These are phyloP conservation scores for Rhodamnia argentea DNA, from an alignment of 345 rosid genomes.

Conservation along the genomic window DNA sequence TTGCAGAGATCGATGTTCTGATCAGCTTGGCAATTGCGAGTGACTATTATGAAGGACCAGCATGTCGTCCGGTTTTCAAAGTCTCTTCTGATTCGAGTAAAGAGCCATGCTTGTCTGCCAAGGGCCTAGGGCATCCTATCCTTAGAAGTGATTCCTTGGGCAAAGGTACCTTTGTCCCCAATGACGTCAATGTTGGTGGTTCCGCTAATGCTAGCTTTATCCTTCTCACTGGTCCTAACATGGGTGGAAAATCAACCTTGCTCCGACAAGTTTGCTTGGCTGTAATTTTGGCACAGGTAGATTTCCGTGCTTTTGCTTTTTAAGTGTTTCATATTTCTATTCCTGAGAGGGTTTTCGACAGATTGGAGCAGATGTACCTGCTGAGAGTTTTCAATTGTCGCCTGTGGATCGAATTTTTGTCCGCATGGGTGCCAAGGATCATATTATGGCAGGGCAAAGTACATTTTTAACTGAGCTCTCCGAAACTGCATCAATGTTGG, in stretches of 20 bases:
- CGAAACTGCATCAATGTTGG: slow-evolving; percentile 96
- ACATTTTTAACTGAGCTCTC: slow-evolving; percentile 95
- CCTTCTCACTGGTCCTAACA: slow-evolving; percentile 97
- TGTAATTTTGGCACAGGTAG: slow-evolving; percentile 89
- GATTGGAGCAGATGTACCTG: slow-evolving; percentile 96
- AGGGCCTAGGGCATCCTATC: slow-evolving; percentile 81
- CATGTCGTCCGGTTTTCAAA: slow-evolving; percentile 58
- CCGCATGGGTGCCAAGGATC: slow-evolving; percentile 97
- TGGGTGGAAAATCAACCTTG: slow-evolving; percentile 99
- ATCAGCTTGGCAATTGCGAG: slow-evolving; percentile 79
- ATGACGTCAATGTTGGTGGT: slow-evolving; percentile 71
- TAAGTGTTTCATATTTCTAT: not conserved
- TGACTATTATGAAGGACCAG: slow-evolving; percentile 78
- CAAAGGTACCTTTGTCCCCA: slow-evolving; percentile 83
- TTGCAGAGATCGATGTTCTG: slow-evolving; percentile 88
- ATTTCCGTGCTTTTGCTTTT: not conserved
- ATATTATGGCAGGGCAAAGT: slow-evolving; percentile 91
- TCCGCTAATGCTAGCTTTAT: slow-evolving; percentile 56
- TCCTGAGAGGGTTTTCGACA: slow-evolving; percentile 14
- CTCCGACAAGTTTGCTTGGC: slow-evolving; percentile 98
- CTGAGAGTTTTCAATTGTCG: slow-evolving; percentile 72
- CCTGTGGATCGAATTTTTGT: slow-evolving; percentile 87
- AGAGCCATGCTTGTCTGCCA: slow-evolving; percentile 59
- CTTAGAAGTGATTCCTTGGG: slow-evolving; percentile 85
- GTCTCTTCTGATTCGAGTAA: slow-evolving; percentile 31